phyloP scores from a whole-genome alignment of 179 eudicot species.

The Vitellaria paradoxa region DNA sequence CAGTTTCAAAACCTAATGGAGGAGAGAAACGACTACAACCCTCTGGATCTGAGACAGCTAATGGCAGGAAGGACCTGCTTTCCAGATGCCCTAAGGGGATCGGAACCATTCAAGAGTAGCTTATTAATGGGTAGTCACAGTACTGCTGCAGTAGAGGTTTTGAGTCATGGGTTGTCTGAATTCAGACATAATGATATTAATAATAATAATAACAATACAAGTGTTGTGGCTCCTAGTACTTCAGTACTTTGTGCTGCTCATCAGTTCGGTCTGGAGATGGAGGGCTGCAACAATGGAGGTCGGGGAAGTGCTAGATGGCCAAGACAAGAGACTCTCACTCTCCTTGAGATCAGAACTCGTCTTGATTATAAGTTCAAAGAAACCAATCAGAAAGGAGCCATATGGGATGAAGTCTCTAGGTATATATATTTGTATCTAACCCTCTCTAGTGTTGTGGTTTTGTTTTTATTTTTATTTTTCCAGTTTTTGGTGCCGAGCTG shows the following conservation, averaged over 20 bases:
- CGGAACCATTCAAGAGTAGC: slow-evolving; percentile 15
- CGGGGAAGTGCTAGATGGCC: slow-evolving; percentile 52
- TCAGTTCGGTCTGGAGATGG: slow-evolving; percentile 5
- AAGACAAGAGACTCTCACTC: slow-evolving; percentile 54
- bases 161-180: background rate
- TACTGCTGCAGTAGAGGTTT: background rate
- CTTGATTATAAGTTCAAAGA: slow-evolving; percentile 57
- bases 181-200: slow-evolving; percentile 29
- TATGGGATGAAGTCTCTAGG: slow-evolving; percentile 74
- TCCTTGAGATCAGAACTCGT: slow-evolving; percentile 55
- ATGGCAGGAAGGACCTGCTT: slow-evolving; percentile 22
- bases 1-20: slow-evolving; percentile 20
- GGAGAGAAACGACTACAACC: slow-evolving; percentile 36
- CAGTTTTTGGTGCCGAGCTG: too few species aligned
- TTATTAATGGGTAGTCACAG: background rate
- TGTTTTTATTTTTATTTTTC: too few species aligned
- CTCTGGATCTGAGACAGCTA: slow-evolving; percentile 44
- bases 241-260: background rate
- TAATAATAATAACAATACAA: slow-evolving; percentile 2
- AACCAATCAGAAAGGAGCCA: slow-evolving; percentile 58
- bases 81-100: slow-evolving; percentile 15
- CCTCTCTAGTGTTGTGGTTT: background rate
- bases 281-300: slow-evolving; percentile 22
- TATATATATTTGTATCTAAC: slow-evolving; percentile 10
- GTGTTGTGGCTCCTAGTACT: slow-evolving; percentile 18